A percentile compares a stretch with the other conserved stretches of the same genome.
Conservation (phyloP, 441 rosid species). For the Euphorbia schlechtendalii region DNA sequence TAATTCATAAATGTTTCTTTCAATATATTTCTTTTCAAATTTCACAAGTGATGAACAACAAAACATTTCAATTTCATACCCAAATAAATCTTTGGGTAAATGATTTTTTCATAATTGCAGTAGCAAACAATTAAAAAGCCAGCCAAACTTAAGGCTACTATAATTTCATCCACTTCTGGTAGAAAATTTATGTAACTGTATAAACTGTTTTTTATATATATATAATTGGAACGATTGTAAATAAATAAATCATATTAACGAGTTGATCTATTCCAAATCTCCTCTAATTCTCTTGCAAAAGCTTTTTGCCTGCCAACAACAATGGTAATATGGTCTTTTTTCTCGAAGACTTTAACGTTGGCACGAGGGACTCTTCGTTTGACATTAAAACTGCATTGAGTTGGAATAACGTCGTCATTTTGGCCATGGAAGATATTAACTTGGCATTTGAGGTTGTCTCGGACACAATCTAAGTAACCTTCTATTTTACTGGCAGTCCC, state of each 20-base stretch:
- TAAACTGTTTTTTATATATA: conserved; percentile 2
- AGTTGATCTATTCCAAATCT: conserved; percentile 59
- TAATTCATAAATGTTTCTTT: not conserved
- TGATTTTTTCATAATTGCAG: too few species aligned
- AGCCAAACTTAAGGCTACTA: not conserved
- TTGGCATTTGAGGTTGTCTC: conserved; percentile 49
- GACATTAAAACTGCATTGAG: conserved; percentile 74
- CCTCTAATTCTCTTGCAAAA: conserved; percentile 79
- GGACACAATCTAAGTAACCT: conserved; percentile 53
- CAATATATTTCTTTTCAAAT: not conserved
- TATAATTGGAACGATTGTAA: not conserved
- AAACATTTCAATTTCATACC: conserved; percentile 3
- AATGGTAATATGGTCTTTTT: conserved; percentile 83
- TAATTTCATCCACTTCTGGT: conserved; percentile 3
- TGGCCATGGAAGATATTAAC: conserved; percentile 69
- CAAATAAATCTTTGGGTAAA: too few species aligned
- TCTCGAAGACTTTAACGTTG: conserved; percentile 51
- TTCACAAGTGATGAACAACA: not conserved
- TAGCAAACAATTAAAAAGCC: not conserved
- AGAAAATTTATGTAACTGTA: conserved; percentile 7
- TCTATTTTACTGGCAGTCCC: conserved; percentile 85
- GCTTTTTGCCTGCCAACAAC: conserved; percentile 76
- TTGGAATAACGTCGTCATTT: conserved; percentile 76
- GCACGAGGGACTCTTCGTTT: conserved; percentile 60
- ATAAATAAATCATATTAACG: not conserved